Conservation (phyloP, 2,329 filamentous ascomycete species). For the Talaromyces islandicus region DNA sequence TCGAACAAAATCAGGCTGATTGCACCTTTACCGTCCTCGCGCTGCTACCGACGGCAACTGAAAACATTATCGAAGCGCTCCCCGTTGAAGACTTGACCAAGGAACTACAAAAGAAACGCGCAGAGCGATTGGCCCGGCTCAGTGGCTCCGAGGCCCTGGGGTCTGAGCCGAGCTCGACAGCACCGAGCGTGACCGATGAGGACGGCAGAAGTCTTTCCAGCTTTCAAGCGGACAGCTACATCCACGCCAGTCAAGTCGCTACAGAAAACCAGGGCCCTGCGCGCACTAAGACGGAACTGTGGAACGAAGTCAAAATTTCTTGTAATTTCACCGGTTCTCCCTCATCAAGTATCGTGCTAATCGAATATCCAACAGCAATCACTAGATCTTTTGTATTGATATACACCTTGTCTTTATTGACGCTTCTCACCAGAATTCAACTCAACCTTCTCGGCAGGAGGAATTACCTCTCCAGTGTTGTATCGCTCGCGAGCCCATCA, state of each 20-base stretch:
- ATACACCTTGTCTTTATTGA: constrained; percentile 84
- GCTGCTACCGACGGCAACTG: constrained; percentile 81
- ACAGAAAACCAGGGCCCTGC: constrained; percentile 49
- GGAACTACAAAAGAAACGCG: constrained; percentile 91
- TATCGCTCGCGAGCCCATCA: constrained; percentile 75
- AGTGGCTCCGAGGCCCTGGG: constrained; percentile 49
- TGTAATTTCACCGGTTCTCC: constrained; percentile 51
- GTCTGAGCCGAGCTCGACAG: constrained; percentile 52
- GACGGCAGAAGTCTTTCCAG: constrained; percentile 72
- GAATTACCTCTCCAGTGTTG: constrained; percentile 92
- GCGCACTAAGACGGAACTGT: constrained; percentile 86
- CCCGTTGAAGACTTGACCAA: constrained; percentile 90
- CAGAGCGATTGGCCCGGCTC: constrained; percentile 59
- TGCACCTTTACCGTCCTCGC: constrained; percentile 98
- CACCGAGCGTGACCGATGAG: constrained; percentile 71
- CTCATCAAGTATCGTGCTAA: constrained; percentile 3
- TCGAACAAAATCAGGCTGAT: constrained; percentile 98
- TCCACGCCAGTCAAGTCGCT: constrained; percentile 73
- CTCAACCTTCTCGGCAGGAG: constrained; percentile 92
- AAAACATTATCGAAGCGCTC: constrained; percentile 79
- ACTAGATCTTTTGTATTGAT: constrained; percentile 86
- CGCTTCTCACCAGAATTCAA: constrained; percentile 88
- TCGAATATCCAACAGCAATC: constrained; percentile 56
- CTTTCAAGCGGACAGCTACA: constrained; percentile 71
- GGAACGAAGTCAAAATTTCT: constrained; percentile 95